Conservation (phyloP, 140 eudicot genomes). For the Ambrosia hybrid region DNA sequence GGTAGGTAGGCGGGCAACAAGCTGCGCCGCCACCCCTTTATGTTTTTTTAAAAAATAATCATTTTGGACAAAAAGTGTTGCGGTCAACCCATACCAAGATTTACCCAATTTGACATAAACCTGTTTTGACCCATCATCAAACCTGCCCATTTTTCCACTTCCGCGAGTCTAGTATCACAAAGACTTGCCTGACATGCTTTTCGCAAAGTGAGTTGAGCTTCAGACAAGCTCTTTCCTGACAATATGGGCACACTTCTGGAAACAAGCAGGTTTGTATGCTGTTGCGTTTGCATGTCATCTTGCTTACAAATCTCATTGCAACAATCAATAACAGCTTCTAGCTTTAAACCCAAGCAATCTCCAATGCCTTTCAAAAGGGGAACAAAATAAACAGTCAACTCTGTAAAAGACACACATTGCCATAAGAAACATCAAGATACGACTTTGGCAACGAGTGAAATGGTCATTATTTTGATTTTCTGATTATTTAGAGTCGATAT, state of each 20-base stretch:
- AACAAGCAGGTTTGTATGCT: constrained; percentile 20
- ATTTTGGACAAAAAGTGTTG: neutral
- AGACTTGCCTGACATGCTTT: constrained; percentile 49
- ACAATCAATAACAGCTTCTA: constrained; percentile 46
- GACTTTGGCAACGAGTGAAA: no score
- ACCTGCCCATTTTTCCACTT: neutral
- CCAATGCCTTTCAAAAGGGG: constrained; percentile 34
- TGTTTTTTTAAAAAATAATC: no score
- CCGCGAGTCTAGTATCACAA: neutral
- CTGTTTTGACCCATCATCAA: constrained; percentile 1
- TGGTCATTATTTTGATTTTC: no score
- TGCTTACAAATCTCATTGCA: constrained; percentile 40
- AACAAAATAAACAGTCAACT: neutral
- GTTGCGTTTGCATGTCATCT: constrained; percentile 25
- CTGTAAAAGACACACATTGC: neutral
- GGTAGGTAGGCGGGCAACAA: no score
- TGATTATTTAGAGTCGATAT: no score
- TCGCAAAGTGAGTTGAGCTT: constrained; percentile 38
- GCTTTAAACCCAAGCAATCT: constrained; percentile 41
- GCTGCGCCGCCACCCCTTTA: no score
- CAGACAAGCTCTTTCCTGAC: constrained; percentile 44
- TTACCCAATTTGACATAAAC: neutral
- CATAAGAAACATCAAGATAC: neutral
- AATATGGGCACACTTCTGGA: constrained; percentile 2
- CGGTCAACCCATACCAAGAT: neutral